Evolutionary conservation across 768 basidiomycete genomes (phyloP), one percentile per base, ranked within the genome.

Genomic region (Russula abietina): DNA sequence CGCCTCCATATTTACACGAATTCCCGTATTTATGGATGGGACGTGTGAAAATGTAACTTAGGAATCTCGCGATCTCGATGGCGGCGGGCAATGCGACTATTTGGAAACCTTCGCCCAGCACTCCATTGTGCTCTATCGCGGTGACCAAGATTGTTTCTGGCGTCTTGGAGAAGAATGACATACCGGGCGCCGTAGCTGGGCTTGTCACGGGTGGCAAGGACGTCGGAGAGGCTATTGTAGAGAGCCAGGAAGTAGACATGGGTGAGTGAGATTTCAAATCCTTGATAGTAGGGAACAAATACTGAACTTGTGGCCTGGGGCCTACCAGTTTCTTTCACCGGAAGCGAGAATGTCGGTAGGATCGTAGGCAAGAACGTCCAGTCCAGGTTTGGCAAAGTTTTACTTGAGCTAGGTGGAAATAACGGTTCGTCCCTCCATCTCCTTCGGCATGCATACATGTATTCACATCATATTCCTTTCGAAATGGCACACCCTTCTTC

Each of bases 371-470:
- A 85, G 76, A 80, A 79, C 64, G 94, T 97, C 3, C 89, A 89
- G 72, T 84, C 85, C 59, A 80, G 93, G 65, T 96, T 95, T 73
- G 95, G 94, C 22, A 92, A 96, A 76, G 80, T 85, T 33, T 84
- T 98, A 24, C 81, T 98, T 28, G 96, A 98, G 72, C 78, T 98
- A 2, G 95, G 95, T 28, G 96, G 96, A 39, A 98, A 98, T 76
- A 98, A 98, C 71, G 93, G 92, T 92, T 73, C 58, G 78, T 28
- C 61, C 64, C 68, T 48, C 59, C 52, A 11, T 16, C n/a, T n/a
- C n/a, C n/a, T n/a, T 33, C 33, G 33, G 3, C 32, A 22, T n/a
- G 5, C 43, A 10, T 36, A 4, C n/a, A 45, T 22, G 28, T 5
- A n/a, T n/a, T 5, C 28, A 11, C n/a, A 45, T 22, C 43, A n/a